These are phyloP conservation scores for Raffaelea arxii DNA, from an alignment of 2,329 filamentous ascomycete species.

Conservation along the genomic window DNA sequence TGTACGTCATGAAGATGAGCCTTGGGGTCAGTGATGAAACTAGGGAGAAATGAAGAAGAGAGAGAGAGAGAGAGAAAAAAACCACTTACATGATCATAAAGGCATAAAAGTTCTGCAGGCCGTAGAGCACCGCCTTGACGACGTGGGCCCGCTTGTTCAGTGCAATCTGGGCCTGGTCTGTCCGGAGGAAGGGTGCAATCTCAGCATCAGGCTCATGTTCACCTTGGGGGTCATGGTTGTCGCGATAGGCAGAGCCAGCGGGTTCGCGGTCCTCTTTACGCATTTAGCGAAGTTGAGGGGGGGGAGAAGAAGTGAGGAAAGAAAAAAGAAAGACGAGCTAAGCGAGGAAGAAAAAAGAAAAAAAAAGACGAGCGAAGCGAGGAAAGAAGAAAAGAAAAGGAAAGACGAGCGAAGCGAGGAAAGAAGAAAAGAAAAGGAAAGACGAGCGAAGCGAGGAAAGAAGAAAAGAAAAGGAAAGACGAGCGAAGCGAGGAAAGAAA, in stretches of 20 bases:
- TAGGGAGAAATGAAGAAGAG: not conserved
- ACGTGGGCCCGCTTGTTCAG: constrained; percentile 61
- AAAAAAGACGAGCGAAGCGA: not conserved
- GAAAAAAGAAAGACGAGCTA: not conserved
- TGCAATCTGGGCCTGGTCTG: constrained; percentile 61
- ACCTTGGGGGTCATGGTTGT: constrained; percentile 5
- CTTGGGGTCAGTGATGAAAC: constrained; percentile 33
- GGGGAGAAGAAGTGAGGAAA: constrained; percentile 2
- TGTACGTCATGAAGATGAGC: constrained; percentile 99
- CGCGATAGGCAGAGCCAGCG: not conserved
- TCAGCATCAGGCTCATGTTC: constrained; percentile 44
- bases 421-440: constrained; percentile 21
- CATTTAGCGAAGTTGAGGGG: constrained; percentile 1
- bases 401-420: constrained; percentile 34
- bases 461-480: not conserved
- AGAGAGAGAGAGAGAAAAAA: not conserved
- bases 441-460: not conserved
- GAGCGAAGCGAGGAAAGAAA: constrained; percentile 1
- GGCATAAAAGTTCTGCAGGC: constrained; percentile 91
- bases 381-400: constrained; percentile 36
- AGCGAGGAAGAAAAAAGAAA: not conserved
- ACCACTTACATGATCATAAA: constrained; percentile 95
- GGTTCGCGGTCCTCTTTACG: not conserved
- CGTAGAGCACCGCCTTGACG: constrained; percentile 77
- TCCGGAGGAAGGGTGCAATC: constrained; percentile 51